phyloP scores from a whole-genome alignment of 2,329 filamentous ascomycete genomes.

The Aspergillus sp. region DNA sequence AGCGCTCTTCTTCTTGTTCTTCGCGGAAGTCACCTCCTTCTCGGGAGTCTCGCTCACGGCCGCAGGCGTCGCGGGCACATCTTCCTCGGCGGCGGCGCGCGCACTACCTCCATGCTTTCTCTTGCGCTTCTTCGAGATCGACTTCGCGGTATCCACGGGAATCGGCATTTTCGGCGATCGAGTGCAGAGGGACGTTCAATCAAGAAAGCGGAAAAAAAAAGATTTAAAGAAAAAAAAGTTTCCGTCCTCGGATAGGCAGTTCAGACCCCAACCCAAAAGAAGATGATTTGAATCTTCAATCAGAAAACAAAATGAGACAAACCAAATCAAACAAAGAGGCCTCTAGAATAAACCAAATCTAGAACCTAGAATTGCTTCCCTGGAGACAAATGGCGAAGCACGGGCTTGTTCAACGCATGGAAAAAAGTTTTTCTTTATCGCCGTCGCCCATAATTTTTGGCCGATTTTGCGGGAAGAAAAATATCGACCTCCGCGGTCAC shows the following conservation, averaged over 20 bases:
- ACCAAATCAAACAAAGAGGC: not conserved
- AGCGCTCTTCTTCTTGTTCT: constrained; percentile 20
- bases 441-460: not conserved
- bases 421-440: constrained; percentile 1
- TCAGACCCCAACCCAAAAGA: too few species aligned
- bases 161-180: constrained; percentile 29
- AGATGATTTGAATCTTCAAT: not conserved
- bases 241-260: not conserved
- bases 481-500: constrained; percentile 4
- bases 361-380: not conserved
- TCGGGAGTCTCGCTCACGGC: constrained; percentile 22
- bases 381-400: not conserved
- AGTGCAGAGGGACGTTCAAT: not conserved
- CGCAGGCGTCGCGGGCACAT: constrained; percentile 26
- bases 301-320: not conserved
- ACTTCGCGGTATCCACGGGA: constrained; percentile 39
- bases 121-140: constrained; percentile 46
- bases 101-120: constrained; percentile 39
- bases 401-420: not conserved
- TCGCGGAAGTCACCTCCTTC: constrained; percentile 15
- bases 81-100: constrained; percentile 25
- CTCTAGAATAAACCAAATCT: not conserved
- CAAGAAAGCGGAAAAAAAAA: not conserved
- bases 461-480: constrained; percentile 6
- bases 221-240: not conserved